Percentiles rank a stretch among this genome's conserved stretches.
Conservation (phyloP, 805 yeast species). For the Maudiozyma barnettii region DNA sequence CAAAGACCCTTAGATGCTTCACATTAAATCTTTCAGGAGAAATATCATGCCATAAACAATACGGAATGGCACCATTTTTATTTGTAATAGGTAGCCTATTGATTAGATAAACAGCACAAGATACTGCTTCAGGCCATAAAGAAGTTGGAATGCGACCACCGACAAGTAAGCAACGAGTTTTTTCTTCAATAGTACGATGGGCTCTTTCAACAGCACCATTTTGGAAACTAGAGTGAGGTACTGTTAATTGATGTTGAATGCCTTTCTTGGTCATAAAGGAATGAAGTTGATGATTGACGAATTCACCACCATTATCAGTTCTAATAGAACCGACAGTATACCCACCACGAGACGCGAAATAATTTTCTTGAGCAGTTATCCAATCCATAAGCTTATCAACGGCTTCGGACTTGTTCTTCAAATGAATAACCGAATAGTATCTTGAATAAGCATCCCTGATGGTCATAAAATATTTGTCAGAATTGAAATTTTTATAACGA, state of each 20-base stretch:
- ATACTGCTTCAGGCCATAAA: constrained; percentile 14
- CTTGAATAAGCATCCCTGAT: constrained; percentile 6
- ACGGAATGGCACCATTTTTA: constrained; percentile 3
- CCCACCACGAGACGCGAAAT: constrained; percentile 3
- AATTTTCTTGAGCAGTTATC: constrained; percentile 4
- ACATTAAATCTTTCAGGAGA: neutral
- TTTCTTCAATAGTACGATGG: constrained; percentile 8
- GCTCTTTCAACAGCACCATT: constrained; percentile 14
- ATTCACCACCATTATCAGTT: constrained; percentile 8
- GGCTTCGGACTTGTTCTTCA: constrained; percentile 3
- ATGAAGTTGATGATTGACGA: neutral
- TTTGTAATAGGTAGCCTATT: constrained; percentile 5
- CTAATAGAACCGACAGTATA: constrained; percentile 5
- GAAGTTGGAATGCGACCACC: constrained; percentile 8
- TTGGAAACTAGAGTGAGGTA: constrained; percentile 8
- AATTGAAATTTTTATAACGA: neutral
- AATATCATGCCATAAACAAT: neutral
- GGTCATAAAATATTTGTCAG: constrained; percentile 3
- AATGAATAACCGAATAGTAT: constrained; percentile 4
- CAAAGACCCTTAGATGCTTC: constrained; percentile 7
- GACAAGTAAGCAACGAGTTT: constrained; percentile 3
- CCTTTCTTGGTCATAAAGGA: constrained; percentile 2
- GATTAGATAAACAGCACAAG: constrained; percentile 6
- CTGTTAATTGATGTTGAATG: constrained; percentile 9
- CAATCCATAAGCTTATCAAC: constrained; percentile 1